A percentile compares a stretch with the other conserved stretches of the same genome.
Conservation (phyloP, 2,329 filamentous ascomycete genomes). For the Ophiostoma tasmaniense region DNA sequence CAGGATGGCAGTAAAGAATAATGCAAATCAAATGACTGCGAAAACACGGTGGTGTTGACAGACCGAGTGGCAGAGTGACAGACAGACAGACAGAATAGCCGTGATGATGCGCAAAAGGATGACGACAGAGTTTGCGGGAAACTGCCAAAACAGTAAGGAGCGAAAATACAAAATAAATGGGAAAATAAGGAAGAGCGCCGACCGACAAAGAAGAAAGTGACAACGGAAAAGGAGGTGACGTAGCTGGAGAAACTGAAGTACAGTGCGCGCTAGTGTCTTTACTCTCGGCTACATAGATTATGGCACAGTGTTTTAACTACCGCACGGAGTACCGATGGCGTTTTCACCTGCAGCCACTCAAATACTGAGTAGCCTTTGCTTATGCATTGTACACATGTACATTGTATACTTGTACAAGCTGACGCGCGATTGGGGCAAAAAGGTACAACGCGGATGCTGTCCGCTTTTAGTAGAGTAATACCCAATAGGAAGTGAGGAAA, state of each 20-base stretch:
- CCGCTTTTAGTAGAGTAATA: background rate
- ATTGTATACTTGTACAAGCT: background rate
- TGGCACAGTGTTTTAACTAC: background rate
- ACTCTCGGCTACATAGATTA: background rate
- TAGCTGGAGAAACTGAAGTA: slow-evolving; percentile 21
- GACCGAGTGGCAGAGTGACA: background rate
- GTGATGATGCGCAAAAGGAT: slow-evolving; percentile 13
- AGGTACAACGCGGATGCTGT: background rate
- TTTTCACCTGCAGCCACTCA: background rate
- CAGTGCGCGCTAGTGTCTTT: background rate
- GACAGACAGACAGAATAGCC: background rate
- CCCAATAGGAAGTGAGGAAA: background rate
- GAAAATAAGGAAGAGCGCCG: slow-evolving; percentile 9
- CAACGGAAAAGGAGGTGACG: slow-evolving; percentile 19
- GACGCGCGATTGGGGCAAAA: background rate
- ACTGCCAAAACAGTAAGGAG: slow-evolving; percentile 1
- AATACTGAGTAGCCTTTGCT: background rate
- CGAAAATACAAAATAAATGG: slow-evolving; percentile 12
- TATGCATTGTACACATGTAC: too few relatives aligned
- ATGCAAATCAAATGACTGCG: background rate
- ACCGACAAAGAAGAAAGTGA: background rate
- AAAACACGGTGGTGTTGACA: background rate
- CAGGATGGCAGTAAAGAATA: background rate
- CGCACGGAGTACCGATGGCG: background rate
- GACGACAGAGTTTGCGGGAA: slow-evolving; percentile 15